phyloP scores from a whole-genome alignment of 2,329 filamentous ascomycete species.

The Scedosporium boydii region DNA sequence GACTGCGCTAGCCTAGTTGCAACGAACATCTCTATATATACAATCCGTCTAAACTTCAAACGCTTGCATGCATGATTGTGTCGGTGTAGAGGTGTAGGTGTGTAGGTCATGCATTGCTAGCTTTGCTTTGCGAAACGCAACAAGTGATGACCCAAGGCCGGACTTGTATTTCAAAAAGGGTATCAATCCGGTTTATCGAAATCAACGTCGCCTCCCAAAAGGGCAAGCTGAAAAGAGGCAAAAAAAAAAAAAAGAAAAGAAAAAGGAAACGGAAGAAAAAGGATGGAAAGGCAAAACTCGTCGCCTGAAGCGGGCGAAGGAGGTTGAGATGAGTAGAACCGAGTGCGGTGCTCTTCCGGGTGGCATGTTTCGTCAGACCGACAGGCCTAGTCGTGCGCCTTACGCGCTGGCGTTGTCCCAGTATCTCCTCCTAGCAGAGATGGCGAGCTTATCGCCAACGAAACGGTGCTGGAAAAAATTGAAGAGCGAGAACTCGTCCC shows the following conservation, averaged over 20 bases:
- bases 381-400: background rate
- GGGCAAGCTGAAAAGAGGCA: conserved; percentile 1
- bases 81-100: background rate
- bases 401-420: conserved; percentile 38
- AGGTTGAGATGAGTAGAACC: too few relatives aligned
- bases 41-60: background rate
- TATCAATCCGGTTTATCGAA: conserved; percentile 1
- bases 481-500: conserved; percentile 76
- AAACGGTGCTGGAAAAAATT: conserved; percentile 72
- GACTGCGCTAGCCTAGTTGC: background rate
- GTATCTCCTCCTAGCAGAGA: conserved; percentile 39
- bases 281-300: background rate
- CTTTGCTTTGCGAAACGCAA: background rate
- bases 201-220: background rate
- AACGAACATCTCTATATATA: background rate
- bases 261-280: background rate
- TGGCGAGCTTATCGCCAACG: conserved; percentile 36
- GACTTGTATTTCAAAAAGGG: background rate
- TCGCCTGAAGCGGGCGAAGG: too few relatives aligned
- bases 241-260: background rate
- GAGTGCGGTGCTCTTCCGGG: too few relatives aligned
- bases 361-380: too few relatives aligned
- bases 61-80: background rate
- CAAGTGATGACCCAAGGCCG: background rate
- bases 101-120: background rate